Conservation (phyloP, 768 basidiomycete genomes). For the Boletus pseudopeckii region DNA sequence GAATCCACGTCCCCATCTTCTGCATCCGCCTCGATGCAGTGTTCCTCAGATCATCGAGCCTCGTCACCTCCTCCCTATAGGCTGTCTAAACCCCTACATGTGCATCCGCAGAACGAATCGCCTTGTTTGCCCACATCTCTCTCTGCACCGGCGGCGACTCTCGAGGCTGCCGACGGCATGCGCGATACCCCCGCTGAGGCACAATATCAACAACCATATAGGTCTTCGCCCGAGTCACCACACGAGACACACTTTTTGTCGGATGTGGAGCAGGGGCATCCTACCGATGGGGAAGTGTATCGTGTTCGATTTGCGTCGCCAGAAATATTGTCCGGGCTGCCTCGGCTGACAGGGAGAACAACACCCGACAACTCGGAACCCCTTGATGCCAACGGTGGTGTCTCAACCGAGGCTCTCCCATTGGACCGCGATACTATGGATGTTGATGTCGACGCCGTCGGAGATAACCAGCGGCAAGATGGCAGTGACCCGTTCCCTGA, state of each 20-base stretch:
- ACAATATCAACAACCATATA: slow-evolving; percentile 16
- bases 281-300: slow-evolving; percentile 14
- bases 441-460: slow-evolving; percentile 13
- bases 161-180: slow-evolving; percentile 6
- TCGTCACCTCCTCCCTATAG: slow-evolving; percentile 13
- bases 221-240: slow-evolving; percentile 14
- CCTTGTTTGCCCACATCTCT: slow-evolving; percentile 1
- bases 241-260: not conserved
- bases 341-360: slow-evolving; percentile 9
- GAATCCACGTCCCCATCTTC: not conserved
- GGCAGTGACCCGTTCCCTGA: not conserved
- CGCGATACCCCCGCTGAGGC: slow-evolving; percentile 27
- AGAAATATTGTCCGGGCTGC: slow-evolving; percentile 20
- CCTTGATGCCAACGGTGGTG: not conserved
- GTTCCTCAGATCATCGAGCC: not conserved
- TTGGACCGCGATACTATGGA: slow-evolving; percentile 21
- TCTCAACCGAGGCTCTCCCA: not conserved
- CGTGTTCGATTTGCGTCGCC: slow-evolving; percentile 33
- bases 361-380: not conserved
- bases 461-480: not conserved
- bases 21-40: not conserved
- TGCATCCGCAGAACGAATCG: slow-evolving; percentile 23
- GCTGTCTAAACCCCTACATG: slow-evolving; percentile 28
- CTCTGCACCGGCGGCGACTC: slow-evolving; percentile 7
- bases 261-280: slow-evolving; percentile 13